A percentile compares a stretch with the other conserved stretches of the same genome.
phyloP scores from a whole-genome alignment of 768 basidiomycete species.

The Crassisporium funariophilum region DNA sequence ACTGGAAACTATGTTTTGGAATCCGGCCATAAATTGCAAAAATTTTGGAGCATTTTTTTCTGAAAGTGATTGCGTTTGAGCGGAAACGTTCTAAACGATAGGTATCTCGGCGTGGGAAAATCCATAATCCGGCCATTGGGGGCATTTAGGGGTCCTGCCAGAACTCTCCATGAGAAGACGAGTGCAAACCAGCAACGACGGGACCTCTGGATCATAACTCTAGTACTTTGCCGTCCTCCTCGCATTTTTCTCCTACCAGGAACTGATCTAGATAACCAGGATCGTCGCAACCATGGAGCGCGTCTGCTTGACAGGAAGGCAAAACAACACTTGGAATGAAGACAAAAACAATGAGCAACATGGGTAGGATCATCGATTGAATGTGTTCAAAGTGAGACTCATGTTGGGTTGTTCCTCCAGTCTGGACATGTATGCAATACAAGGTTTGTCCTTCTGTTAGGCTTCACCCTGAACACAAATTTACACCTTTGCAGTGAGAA shows the following conservation, averaged over 20 bases:
- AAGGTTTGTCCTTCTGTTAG: conserved; percentile 31
- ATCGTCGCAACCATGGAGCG: conserved; percentile 49
- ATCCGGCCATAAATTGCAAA: no score
- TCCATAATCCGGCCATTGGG: no score
- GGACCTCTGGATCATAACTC: conserved; percentile 36
- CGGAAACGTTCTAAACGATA: no score
- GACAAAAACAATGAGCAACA: conserved; percentile 38
- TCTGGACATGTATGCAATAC: conserved; percentile 50
- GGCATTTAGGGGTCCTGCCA: conserved; percentile 30
- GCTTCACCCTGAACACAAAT: background rate
- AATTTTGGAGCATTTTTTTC: no score
- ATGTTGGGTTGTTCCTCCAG: conserved; percentile 31
- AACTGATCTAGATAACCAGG: conserved; percentile 26
- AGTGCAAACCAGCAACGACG: conserved; percentile 7
- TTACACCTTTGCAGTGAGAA: conserved; percentile 45
- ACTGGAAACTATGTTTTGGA: no score
- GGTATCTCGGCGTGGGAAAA: no score
- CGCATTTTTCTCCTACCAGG: background rate
- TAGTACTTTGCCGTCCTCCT: no score
- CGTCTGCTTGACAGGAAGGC: conserved; percentile 33
- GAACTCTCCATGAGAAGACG: conserved; percentile 23
- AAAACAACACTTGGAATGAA: conserved; percentile 40
- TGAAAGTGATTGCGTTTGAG: no score
- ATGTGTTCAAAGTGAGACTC: no score
- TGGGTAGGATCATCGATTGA: no score